Evolutionary conservation across 2,329 filamentous ascomycete genomes (phyloP).

Genomic region (Fusarium setosum): DNA sequence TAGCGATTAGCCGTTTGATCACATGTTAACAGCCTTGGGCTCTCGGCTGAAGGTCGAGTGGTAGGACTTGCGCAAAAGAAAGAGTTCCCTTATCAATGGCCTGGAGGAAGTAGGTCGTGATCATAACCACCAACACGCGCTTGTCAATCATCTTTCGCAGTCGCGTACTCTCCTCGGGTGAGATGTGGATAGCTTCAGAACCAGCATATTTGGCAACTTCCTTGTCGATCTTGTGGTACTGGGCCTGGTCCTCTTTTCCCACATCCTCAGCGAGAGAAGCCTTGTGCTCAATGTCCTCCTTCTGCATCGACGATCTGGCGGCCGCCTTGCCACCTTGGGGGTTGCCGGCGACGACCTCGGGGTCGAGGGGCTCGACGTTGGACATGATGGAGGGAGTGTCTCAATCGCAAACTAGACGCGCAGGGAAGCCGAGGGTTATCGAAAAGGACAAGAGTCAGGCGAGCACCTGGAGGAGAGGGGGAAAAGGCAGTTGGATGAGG

Average conservation of each 20-base stretch:
- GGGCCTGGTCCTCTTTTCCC: neutral
- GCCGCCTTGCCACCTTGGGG: neutral
- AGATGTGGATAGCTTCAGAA: conserved; percentile 65
- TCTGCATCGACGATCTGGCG: neutral
- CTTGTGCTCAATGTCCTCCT: conserved; percentile 2
- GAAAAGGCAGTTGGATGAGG: neutral
- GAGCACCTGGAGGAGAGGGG: neutral
- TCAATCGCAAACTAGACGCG: neutral
- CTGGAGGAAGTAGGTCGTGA: conserved; percentile 78
- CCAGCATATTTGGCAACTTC: conserved; percentile 75
- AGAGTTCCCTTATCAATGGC: conserved; percentile 53
- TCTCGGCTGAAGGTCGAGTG: neutral
- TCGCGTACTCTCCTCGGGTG: conserved; percentile 67
- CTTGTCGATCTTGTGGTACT: conserved; percentile 69
- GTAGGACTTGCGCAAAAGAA: neutral
- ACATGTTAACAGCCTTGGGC: no score
- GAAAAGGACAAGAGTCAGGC: neutral
- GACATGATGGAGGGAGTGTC: neutral
- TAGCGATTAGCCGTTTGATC: neutral
- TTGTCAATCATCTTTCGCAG: conserved; percentile 74
- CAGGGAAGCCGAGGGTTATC: neutral
- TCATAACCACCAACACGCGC: conserved; percentile 76
- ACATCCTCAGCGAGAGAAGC: neutral
- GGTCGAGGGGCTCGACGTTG: neutral
- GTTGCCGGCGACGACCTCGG: neutral